phyloP scores from a whole-genome alignment of 192 early-diverging fungal species.

The Backusella sp. region DNA sequence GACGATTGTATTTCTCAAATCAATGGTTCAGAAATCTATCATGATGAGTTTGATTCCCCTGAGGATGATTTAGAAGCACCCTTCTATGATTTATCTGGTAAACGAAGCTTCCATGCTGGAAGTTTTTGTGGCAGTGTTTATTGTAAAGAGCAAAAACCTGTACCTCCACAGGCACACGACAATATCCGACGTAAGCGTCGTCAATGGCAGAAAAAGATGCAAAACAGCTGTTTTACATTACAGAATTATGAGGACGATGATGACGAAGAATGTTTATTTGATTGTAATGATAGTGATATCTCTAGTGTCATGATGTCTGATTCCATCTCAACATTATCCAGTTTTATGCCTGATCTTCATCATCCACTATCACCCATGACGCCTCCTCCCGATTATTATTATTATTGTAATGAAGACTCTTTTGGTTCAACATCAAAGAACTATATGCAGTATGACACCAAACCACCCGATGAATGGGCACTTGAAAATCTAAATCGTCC shows the following conservation, averaged over 20 bases:
- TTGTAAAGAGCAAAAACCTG: neutral
- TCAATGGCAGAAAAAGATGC: neutral
- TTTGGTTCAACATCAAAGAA: slow-evolving; percentile 1
- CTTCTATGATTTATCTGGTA: slow-evolving; percentile 9
- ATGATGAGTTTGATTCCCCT: neutral
- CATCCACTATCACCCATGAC: slow-evolving; percentile 11
- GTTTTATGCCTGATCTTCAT: neutral
- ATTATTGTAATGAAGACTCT: neutral
- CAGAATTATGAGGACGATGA: neutral
- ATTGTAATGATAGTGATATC: neutral
- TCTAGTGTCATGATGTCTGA: neutral
- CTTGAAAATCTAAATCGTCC: neutral
- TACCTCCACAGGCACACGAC: neutral
- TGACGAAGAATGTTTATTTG: neutral
- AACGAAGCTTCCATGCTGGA: slow-evolving; percentile 9
- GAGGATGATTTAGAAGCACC: neutral
- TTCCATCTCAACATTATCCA: neutral
- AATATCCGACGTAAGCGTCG: slow-evolving; percentile 9
- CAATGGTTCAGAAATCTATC: neutral
- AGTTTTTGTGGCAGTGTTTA: slow-evolving; percentile 12
- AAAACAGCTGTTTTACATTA: neutral
- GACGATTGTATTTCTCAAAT: slow-evolving; percentile 10
- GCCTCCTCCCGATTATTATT: neutral
- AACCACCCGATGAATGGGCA: neutral
- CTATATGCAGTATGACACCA: neutral